Evolutionary conservation across 2,329 filamentous ascomycete species (phyloP).

Genomic region (Pyricularia pennisetigena): DNA sequence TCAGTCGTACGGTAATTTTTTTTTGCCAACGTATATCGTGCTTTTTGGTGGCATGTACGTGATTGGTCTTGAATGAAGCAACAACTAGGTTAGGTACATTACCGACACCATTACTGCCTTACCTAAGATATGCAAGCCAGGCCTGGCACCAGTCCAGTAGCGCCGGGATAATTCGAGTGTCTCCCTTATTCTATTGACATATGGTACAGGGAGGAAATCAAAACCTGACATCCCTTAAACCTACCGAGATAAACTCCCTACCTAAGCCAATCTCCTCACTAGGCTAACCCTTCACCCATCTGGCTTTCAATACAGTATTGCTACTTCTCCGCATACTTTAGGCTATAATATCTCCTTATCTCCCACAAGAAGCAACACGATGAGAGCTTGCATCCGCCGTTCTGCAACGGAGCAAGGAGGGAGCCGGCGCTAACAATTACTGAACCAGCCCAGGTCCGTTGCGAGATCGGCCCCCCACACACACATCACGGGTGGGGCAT

Average conservation of each 20-base stretch:
- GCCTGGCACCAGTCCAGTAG: background rate
- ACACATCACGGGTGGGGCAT: background rate
- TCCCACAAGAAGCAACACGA: background rate
- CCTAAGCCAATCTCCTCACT: background rate
- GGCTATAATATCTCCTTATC: background rate
- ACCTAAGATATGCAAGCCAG: background rate
- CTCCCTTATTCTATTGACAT: too few relatives aligned
- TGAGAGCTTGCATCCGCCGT: background rate
- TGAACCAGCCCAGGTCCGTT: background rate
- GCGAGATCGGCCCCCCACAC: background rate
- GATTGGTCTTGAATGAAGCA: background rate
- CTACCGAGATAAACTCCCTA: background rate
- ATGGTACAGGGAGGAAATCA: too few relatives aligned
- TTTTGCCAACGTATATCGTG: background rate
- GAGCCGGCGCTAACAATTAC: background rate
- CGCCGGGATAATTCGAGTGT: background rate
- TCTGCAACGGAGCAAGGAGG: background rate
- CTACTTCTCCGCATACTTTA: background rate
- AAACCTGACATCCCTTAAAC: too few relatives aligned
- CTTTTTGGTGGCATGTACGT: background rate
- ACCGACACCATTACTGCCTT: background rate
- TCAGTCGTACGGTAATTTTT: background rate
- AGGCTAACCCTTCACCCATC: background rate
- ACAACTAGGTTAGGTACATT: background rate
- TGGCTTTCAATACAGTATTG: background rate